A percentile compares a stretch with the other conserved stretches of the same genome.
Conservation (phyloP, 1,139 yeast species). For the Pichia sp. region DNA sequence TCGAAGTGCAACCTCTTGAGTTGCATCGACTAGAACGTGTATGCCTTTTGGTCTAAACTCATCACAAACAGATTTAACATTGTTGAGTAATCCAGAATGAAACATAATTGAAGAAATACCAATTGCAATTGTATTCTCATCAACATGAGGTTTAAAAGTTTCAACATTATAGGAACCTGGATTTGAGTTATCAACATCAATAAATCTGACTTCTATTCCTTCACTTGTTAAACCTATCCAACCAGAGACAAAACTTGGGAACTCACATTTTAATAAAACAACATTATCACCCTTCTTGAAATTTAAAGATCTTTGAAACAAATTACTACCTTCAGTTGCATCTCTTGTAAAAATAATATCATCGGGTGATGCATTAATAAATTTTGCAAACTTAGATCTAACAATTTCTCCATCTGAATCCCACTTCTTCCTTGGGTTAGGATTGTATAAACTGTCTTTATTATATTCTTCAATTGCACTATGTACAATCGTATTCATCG, state of each 20-base stretch:
- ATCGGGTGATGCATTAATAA: conserved; percentile 3
- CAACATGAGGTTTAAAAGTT: neutral
- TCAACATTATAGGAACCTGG: neutral
- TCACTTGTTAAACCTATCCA: neutral
- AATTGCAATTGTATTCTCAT: conserved; percentile 6
- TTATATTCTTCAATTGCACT: neutral
- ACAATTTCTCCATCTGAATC: neutral
- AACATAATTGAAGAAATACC: conserved; percentile 9
- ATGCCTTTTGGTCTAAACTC: conserved; percentile 6
- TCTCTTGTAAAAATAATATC: conserved; percentile 7
- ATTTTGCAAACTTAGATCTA: conserved; percentile 3
- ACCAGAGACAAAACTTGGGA: neutral
- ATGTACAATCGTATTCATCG: neutral
- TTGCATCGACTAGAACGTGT: conserved; percentile 8
- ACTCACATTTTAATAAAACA: neutral
- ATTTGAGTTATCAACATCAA: neutral
- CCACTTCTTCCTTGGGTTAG: neutral
- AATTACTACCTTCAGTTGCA: conserved; percentile 7
- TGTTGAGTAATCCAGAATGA: conserved; percentile 5
- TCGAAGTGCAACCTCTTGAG: conserved; percentile 7
- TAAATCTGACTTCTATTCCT: neutral
- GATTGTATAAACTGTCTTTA: neutral
- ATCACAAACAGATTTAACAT: conserved; percentile 4
- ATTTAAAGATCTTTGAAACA: conserved; percentile 4
- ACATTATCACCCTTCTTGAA: conserved; percentile 7